Conservation (phyloP, 2,329 filamentous ascomycete species). For the Aphanocladium album region DNA sequence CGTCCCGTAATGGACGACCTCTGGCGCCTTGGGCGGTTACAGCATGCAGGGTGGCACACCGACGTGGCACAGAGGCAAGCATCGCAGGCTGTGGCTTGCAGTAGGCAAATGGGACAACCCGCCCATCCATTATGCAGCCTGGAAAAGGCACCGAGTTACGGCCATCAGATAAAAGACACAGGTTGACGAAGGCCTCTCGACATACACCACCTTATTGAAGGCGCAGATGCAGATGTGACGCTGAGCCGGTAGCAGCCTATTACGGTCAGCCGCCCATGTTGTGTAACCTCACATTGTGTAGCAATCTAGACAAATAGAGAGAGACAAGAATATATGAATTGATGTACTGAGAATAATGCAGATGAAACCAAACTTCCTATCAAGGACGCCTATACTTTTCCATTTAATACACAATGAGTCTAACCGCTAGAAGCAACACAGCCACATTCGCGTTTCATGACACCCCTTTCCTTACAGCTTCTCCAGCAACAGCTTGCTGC, state of each 20-base stretch:
- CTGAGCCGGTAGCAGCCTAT: not conserved
- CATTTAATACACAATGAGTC: slow-evolving; percentile 8
- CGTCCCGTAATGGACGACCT: not conserved
- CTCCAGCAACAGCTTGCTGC: slow-evolving; percentile 55
- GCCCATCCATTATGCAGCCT: not conserved
- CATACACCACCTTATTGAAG: not conserved
- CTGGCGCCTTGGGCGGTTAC: not conserved
- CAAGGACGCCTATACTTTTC: slow-evolving; percentile 2
- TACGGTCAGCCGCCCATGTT: not conserved
- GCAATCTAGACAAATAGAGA: not conserved
- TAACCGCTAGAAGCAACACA: slow-evolving; percentile 5
- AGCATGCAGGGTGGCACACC: slow-evolving; percentile 2
- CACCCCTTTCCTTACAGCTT: slow-evolving; percentile 37
- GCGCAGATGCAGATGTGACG: not conserved
- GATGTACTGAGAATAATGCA: slow-evolving; percentile 2
- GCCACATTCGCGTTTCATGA: slow-evolving; percentile 7
- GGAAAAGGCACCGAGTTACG: not conserved
- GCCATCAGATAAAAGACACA: not conserved
- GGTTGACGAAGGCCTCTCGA: not conserved
- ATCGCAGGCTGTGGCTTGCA: not conserved
- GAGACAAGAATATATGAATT: slow-evolving; percentile 3
- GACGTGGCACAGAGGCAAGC: not conserved
- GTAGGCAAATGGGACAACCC: not conserved
- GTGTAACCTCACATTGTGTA: not conserved
- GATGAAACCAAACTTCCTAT: not conserved